phyloP scores from a whole-genome alignment of 495 filamentous ascomycete genomes.

The Talaromyces borbonicus region DNA sequence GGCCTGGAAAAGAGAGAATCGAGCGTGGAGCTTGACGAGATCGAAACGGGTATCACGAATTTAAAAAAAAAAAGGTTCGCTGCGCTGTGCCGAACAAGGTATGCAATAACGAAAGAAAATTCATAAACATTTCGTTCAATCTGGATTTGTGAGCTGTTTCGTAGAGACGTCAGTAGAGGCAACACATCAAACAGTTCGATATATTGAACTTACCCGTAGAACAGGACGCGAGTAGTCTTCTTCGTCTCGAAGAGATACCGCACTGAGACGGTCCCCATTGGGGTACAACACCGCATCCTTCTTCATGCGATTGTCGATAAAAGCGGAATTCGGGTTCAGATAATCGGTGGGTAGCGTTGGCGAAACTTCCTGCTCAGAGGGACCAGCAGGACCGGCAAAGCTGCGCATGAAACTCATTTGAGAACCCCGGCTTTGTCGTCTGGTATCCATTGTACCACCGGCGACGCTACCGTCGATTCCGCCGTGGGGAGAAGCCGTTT shows the following conservation, averaged over 20 bases:
- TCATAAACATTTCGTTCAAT: conserved; percentile 19
- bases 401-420: conserved; percentile 36
- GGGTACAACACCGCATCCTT: conserved; percentile 33
- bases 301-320: conserved; percentile 38
- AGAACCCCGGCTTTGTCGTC: conserved; percentile 36
- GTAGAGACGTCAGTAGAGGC: conserved; percentile 11
- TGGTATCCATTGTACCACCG: conserved; percentile 24
- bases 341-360: conserved; percentile 14
- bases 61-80: conserved; percentile 2
- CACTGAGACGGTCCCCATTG: conserved; percentile 40
- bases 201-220: conserved; percentile 34
- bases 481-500: conserved; percentile 21
- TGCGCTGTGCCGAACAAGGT: conserved; percentile 11
- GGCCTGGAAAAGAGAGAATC: background rate
- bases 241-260: conserved; percentile 43
- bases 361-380: conserved; percentile 13
- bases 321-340: conserved; percentile 21
- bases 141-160: conserved; percentile 44
- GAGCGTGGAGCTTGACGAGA: background rate
- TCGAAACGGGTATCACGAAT: conserved; percentile 5
- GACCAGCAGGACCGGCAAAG: conserved; percentile 17
- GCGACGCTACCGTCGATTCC: conserved; percentile 19
- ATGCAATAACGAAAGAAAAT: conserved; percentile 6
- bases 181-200: background rate
- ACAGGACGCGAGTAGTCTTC: conserved; percentile 50